Evolutionary conservation across 257 asterid genomes (phyloP), one percentile per base, ranked within the genome.

Genomic region (Solanum piurae): DNA sequence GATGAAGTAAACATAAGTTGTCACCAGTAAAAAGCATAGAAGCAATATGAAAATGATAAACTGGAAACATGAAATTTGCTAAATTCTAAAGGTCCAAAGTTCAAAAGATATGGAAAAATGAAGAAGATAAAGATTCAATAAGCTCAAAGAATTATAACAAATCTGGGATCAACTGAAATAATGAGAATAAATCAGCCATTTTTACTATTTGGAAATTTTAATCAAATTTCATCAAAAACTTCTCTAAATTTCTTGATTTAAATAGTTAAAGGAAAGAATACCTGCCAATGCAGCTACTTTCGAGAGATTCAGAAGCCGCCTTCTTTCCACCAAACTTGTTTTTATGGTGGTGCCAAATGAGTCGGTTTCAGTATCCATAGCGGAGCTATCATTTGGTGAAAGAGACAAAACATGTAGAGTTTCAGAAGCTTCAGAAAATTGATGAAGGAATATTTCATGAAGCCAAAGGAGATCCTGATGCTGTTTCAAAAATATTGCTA

Each of bases 211-310:
- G 40, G 18, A 46, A 79, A 23, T 46, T 75, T 75, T 44, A 44
- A 79, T 29, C 66, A 5, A 79, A 44, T 27, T 46, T 14, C 85
- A 79, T 16, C 52, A 21, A 21, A 79, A 29, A 16, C 8, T 9
- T 25, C 7, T 27, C 40, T 29, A 55, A 49, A 49, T 49, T 49
- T 49, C 69, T 82, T 31, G 33, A 49, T 46, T 82, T 82, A 88
- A 46, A 86, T 23, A 68, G 49, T 16, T 87, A 83, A 84, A 44
- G 76, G 84, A 62, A 83, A 87, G 68, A 38, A 66, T 92, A 96
- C 99, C 99, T 88, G 98, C 98, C 92, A 93, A 86, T 31, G 98
- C 94, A 72, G 98, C 95, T 86, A 96, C 92, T 91, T 95, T 96
- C 72, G 98, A 95, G 84, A 96, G 98, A 92, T 95, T 93, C 87